A percentile compares a stretch with the other conserved stretches of the same genome.
Evolutionary conservation across 179 eudicot genomes (phyloP).

Genomic region (Gypsophila paniculata): DNA sequence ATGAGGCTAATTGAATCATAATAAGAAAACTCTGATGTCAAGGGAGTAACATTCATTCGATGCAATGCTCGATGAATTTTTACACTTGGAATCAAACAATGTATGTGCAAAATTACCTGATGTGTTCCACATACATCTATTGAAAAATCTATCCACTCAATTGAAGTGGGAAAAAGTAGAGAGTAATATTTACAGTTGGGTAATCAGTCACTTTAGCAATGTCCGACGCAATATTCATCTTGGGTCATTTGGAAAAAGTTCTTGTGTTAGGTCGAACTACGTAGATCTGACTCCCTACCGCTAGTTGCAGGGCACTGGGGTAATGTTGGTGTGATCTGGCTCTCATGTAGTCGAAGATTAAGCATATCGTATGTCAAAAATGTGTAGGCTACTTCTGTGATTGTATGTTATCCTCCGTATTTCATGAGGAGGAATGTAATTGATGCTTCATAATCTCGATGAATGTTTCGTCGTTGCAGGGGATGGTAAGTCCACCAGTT

Average conservation of each 20-base stretch:
- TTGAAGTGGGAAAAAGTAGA: conserved; percentile 12
- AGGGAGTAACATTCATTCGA: no score
- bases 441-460: conserved; percentile 26
- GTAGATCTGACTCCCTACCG: no score
- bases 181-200: conserved; percentile 22
- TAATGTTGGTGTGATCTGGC: no score
- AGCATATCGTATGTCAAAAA: conserved; percentile 6
- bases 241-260: no score
- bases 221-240: no score
- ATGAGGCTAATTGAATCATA: no score
- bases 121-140: conserved; percentile 8
- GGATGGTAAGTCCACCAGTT: conserved; percentile 24
- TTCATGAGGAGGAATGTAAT: conserved; percentile 15
- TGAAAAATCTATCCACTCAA: conserved; percentile 5
- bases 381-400: conserved; percentile 14
- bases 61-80: no score
- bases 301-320: no score
- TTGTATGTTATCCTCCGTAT: not conserved
- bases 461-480: conserved; percentile 31
- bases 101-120: conserved; percentile 4
- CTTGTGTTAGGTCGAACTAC: no score
- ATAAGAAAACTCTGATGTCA: no score
- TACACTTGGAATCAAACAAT: conserved; percentile 4
- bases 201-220: not conserved
- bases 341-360: not conserved